Conservation (phyloP, 148 eudicot genomes). For the Amaranthus palmeri region DNA sequence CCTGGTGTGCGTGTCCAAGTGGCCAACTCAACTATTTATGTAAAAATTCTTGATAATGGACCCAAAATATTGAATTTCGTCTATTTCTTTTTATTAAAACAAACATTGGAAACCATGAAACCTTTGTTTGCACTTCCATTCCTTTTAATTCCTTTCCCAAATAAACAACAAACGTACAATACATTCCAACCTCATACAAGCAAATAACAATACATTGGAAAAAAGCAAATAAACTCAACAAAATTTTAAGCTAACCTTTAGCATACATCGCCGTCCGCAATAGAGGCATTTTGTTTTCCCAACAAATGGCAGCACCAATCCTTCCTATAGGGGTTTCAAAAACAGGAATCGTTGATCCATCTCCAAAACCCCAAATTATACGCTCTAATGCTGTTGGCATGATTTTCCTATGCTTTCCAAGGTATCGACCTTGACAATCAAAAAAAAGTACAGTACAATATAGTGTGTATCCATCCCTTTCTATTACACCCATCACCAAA, state of each 20-base stretch:
- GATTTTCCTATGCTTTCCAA: slow-evolving; percentile 92
- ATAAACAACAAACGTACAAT: not conserved
- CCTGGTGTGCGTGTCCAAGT: no score
- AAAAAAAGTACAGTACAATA: slow-evolving; percentile 83
- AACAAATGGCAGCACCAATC: slow-evolving; percentile 89
- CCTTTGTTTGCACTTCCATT: no score
- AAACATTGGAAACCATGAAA: no score
- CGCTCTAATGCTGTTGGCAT: slow-evolving; percentile 95
- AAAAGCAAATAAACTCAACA: not conserved
- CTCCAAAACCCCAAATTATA: slow-evolving; percentile 93
- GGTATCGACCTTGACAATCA: slow-evolving; percentile 76
- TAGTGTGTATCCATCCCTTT: slow-evolving; percentile 88
- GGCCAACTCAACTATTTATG: no score
- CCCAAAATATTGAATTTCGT: no score
- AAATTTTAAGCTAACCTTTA: slow-evolving; percentile 50
- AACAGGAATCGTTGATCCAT: slow-evolving; percentile 89
- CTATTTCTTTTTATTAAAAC: no score
- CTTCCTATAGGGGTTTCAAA: slow-evolving; percentile 85
- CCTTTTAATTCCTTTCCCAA: no score
- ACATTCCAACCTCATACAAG: not conserved
- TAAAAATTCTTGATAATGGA: no score
- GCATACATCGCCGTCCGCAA: slow-evolving; percentile 92
- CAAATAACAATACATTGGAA: not conserved
- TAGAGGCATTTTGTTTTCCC: slow-evolving; percentile 98
- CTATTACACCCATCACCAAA: slow-evolving; percentile 88